Base-by-base conservation (phyloP, 306 rosid species). In the Quercus variabilis region DNA sequence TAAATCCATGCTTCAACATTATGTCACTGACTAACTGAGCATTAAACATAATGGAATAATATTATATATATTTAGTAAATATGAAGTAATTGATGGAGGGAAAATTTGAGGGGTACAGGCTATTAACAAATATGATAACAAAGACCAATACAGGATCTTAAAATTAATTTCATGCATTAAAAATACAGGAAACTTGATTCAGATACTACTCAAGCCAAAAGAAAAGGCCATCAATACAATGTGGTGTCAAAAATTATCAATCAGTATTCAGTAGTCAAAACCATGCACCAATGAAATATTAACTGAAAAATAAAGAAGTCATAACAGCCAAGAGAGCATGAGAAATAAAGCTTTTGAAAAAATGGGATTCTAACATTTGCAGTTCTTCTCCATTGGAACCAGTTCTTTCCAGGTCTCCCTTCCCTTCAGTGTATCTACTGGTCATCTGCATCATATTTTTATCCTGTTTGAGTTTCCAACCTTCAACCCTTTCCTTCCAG, bases 401-500 rank as follows among this genome's bases (percentile, higher is more conserved):
- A 62, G 98, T 91, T 79, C 99, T 97, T 89, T 96, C 99, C 76
- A 89, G 89, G 81, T 93, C 98, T 65, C 97, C 97, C 81, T 93
- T 96, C 86, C 98, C 97, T 55, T 96, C 99, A 43, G 81, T 6
- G 30, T 90, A 96, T 77, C 94, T 90, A 83, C 91, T 88, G 74
- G 94, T 85, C 84, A 90, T 83, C 76, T 89, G 97, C 81, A 84
- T 83, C 80, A 93, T 85, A 83, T 83, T 93, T 86, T 93, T 96
- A 74, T 93, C 99, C 76, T 96, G 98, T 89, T 96, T 96, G 81
- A 93, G 89, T 80, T 93, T 96, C 98, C 99, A 96, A 72, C 98
- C 94, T 85, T 96, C 98, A 59, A 96, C 98, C 87, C 99, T 91
- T 87, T 96, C 99, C 86, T 93, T 96, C 99, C 98, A 96, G 88